Evolutionary conservation across 768 basidiomycete species (phyloP), one percentile per base, ranked within the genome.

Genomic region (Suillus lakei): DNA sequence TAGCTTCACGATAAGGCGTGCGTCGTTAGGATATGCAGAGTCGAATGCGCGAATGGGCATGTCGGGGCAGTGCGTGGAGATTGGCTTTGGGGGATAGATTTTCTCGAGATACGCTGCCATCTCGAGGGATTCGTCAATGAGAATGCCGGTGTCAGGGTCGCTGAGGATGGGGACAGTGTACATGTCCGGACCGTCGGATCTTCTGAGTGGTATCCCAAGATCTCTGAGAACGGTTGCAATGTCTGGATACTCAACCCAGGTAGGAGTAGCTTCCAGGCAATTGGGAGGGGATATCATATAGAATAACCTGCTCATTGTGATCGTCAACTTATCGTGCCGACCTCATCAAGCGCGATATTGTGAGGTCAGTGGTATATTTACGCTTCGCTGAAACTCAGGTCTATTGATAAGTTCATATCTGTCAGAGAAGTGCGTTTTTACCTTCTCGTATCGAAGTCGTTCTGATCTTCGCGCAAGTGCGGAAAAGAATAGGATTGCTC

Each of bases 181-280:
- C 39, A 68, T 65, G 0, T 72, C 76, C 9, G 61, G 63, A 1
- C 79, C 79, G 50, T 61, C 60, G 4, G 10, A 60, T 28, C 21
- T 39, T 39, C 21, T 44, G 15, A 21, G 60, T 4, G 18, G 28
- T 32, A 23, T 43, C 21, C 60, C 21, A 50, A 82, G 64, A 61
- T 79, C 72, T 65, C 78, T 76, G 62, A 74, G 76, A 36, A 78
- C 62, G 0, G 66, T 36, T 36, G 77, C 79, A 62, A 87, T 80
- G 64, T 86, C 83, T 15, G 80, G 81, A 66, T 81, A 84, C 65
- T 86, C 84, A 59, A 86, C 71, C 81, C 82, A 85, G 79, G 69
- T 26, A 81, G 48, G 74, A 77, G 26, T 64, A 66, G n/a, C 68
- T 70, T 23, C 66, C 70, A 5, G 71, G 66, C 4, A 68, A 10